phyloP scores from a whole-genome alignment of 805 yeast species.

The Ogataea methanolica region DNA sequence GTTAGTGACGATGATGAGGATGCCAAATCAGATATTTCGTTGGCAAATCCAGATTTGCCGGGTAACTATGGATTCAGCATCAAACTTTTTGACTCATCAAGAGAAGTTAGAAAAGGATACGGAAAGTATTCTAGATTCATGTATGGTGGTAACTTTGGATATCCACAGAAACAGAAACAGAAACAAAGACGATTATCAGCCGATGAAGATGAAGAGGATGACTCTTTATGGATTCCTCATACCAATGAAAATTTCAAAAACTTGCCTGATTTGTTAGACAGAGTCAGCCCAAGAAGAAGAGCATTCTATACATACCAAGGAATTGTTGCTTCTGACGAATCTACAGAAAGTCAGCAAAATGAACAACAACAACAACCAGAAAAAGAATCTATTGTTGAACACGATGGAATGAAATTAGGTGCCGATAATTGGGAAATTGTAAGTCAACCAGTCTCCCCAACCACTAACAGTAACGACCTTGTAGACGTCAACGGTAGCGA shows the following conservation, averaged over 20 bases:
- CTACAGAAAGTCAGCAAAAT: not conserved
- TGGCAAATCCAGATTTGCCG: conserved; percentile 48
- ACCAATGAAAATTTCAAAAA: conserved; percentile 36
- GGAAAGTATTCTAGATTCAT: conserved; percentile 9
- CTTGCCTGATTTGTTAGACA: conserved; percentile 35
- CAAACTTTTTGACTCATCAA: conserved; percentile 34
- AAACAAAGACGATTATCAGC: not conserved
- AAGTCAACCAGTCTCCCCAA: not conserved
- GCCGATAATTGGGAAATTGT: not conserved
- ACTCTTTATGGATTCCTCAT: conserved; percentile 40
- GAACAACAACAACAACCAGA: not conserved
- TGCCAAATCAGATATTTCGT: conserved; percentile 42
- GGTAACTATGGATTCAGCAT: conserved; percentile 47
- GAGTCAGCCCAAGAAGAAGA: conserved; percentile 24
- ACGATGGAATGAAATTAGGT: not conserved
- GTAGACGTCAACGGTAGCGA: not conserved
- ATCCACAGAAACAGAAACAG: not conserved
- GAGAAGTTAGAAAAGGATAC: conserved; percentile 19
- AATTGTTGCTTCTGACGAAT: conserved; percentile 9
- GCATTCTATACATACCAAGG: conserved; percentile 28
- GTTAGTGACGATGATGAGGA: conserved; percentile 25
- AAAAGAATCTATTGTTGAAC: too few relatives aligned
- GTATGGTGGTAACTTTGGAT: conserved; percentile 3
- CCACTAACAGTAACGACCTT: not conserved
- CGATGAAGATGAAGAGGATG: conserved; percentile 22